These are phyloP conservation scores for Dactylellina leptospora DNA, from an alignment of 2,329 filamentous ascomycete genomes.

Conservation along the genomic window DNA sequence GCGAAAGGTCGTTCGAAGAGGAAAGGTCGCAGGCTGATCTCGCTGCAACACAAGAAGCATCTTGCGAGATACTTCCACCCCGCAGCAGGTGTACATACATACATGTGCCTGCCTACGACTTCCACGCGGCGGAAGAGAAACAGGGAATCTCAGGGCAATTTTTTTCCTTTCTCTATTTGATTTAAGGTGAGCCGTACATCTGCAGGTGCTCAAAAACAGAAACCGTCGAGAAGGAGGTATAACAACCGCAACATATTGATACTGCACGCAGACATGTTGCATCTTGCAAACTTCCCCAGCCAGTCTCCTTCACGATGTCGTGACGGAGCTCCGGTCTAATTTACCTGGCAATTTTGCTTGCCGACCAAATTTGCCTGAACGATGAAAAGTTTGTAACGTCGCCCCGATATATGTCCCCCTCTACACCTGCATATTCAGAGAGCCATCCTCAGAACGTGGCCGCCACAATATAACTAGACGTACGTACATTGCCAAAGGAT, in stretches of 20 bases:
- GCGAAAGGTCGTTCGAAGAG: slow-evolving; percentile 8
- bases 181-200: slow-evolving; percentile 20
- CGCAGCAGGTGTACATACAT: too few relatives aligned
- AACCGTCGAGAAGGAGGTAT: slow-evolving; percentile 23
- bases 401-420: background rate
- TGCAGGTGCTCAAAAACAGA: slow-evolving; percentile 3
- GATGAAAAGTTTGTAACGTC: background rate
- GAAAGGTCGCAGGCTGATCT: too few relatives aligned
- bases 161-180: background rate
- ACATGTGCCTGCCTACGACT: too few relatives aligned
- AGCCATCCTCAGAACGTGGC: slow-evolving; percentile 27
- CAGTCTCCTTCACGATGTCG: slow-evolving; percentile 2
- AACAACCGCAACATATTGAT: slow-evolving; percentile 19
- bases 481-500: slow-evolving; percentile 11
- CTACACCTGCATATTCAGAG: background rate
- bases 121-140: slow-evolving; percentile 38
- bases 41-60: too few relatives aligned
- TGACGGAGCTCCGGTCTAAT: slow-evolving; percentile 4
- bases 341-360: background rate
- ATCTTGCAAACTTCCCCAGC: slow-evolving; percentile 16
- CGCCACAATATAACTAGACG: slow-evolving; percentile 33
- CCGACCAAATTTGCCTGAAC: background rate
- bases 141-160: slow-evolving; percentile 11
- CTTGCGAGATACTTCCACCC: too few relatives aligned
- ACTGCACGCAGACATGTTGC: slow-evolving; percentile 12